Conservation (phyloP, 257 asterid species). For the Sherardia arvensis region DNA sequence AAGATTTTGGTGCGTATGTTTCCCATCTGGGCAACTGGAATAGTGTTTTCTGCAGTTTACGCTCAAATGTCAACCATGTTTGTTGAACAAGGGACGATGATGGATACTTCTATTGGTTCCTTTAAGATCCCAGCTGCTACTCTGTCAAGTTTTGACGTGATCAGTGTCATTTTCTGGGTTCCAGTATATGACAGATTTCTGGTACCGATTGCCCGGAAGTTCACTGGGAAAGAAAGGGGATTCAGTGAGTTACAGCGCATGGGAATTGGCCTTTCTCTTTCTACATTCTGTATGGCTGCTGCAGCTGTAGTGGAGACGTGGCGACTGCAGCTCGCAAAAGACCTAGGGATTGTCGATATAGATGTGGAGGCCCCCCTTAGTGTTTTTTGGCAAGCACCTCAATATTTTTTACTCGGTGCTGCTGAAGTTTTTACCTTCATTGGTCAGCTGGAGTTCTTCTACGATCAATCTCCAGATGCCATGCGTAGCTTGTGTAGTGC, state of each 20-base stretch:
- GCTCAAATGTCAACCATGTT: constrained; percentile 90
- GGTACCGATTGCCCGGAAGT: constrained; percentile 58
- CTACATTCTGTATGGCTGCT: constrained; percentile 63
- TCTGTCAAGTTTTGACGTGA: constrained; percentile 67
- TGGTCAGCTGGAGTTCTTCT: constrained; percentile 83
- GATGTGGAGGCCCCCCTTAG: constrained; percentile 46
- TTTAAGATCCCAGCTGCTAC: constrained; percentile 85
- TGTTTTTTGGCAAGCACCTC: constrained; percentile 80
- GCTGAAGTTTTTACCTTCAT: constrained; percentile 72
- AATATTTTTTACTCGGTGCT: constrained; percentile 67
- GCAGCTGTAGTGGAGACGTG: constrained; percentile 69
- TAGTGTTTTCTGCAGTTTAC: constrained; percentile 73
- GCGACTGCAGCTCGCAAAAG: constrained; percentile 43
- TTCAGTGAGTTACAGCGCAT: constrained; percentile 72
- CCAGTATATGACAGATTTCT: constrained; percentile 71
- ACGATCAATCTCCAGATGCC: constrained; percentile 91
- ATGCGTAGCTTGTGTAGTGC: constrained; percentile 94
- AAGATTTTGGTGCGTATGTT: constrained; percentile 85
- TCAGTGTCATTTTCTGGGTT: constrained; percentile 82
- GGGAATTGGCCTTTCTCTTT: constrained; percentile 78
- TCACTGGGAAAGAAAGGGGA: constrained; percentile 65
- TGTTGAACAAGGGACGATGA: constrained; percentile 91
- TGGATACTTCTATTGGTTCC: constrained; percentile 79
- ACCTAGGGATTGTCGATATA: constrained; percentile 34
- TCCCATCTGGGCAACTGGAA: constrained; percentile 94